Base-by-base conservation (phyloP, 2,329 filamentous ascomycete genomes). In the Alternaria brassicicola region DNA sequence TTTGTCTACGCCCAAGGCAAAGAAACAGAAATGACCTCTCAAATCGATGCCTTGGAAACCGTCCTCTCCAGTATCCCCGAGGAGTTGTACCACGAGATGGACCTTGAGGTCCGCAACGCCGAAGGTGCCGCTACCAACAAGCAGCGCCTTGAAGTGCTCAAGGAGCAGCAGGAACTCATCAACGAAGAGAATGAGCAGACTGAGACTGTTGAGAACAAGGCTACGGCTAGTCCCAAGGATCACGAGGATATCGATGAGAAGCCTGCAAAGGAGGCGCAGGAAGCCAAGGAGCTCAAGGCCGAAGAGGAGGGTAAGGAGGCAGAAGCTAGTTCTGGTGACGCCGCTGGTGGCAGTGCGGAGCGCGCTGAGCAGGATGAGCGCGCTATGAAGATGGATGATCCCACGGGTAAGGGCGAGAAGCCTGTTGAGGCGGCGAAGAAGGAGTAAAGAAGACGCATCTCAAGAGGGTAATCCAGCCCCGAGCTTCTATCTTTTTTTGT, bases 41-140 rank as follows among this genome's bases (percentile, higher is more conserved):
- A 98, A 81, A 93, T 99, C 58, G 93, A 97, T 67, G 93, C 95
- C 0, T 86, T 99, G 47, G 92, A 93, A 60, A 91, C 93, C 54
- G 95, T 99, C 5, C 83, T 99, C 38, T 96, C 92, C 38, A 93
- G 91, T 60, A 98, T 99, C 62, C 95, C 95, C 3, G 95, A 99
- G 79, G 95, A 99, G 78, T 85, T 99, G 38, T 99, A 96, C 91
- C 95, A 99, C 84, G 95, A 99, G 83, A 97, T 99, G 64, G 95
- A 98, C 80, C 89, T 99, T 30, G 95, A 99, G 81, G 93, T 99
- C 9, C 92, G 97, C 84, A 96, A 89, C 61, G 93, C 94, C 47
- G 95, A 99, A 81, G 95, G 95, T 61, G 94, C 93, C 10, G 95
- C 95, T 23, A 99, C 95, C 66, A 99, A 99, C 86, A 97, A 96